A percentile compares a stretch with the other conserved stretches of the same genome.
Conservation (phyloP, 31 red algal species). For the Odonthalia washingtoniensis region DNA sequence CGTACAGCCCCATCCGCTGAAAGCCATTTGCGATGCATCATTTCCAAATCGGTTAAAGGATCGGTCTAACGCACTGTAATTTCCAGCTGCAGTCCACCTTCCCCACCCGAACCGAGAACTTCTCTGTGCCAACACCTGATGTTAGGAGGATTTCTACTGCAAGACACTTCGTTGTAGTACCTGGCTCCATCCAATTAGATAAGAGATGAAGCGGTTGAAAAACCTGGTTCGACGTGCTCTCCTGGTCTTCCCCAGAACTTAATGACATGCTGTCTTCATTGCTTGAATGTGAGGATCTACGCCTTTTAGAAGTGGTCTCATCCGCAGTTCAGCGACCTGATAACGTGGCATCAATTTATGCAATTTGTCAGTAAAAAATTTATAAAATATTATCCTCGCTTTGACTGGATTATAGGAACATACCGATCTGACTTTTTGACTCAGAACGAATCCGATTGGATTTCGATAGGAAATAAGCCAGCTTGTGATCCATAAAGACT, state of each 20-base stretch:
- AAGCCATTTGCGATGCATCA: neutral
- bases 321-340: neutral
- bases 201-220: too few species aligned
- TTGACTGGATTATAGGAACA: neutral
- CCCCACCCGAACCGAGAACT: neutral
- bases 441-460: neutral
- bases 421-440: neutral
- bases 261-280: neutral
- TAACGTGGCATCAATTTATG: neutral
- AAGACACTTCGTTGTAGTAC: neutral
- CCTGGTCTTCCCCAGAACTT: neutral
- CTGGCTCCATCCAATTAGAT: conserved; percentile 5
- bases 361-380: neutral
- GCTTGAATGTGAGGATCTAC: neutral
- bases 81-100: neutral
- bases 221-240: too few species aligned
- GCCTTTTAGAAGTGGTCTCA: neutral
- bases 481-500: neutral
- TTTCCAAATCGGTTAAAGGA: neutral
- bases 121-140: neutral
- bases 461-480: neutral
- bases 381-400: neutral
- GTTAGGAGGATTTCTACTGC: neutral
- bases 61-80: neutral
- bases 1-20: neutral